Conservation (phyloP, 2,329 filamentous ascomycete species). For the Metarhizium album region DNA sequence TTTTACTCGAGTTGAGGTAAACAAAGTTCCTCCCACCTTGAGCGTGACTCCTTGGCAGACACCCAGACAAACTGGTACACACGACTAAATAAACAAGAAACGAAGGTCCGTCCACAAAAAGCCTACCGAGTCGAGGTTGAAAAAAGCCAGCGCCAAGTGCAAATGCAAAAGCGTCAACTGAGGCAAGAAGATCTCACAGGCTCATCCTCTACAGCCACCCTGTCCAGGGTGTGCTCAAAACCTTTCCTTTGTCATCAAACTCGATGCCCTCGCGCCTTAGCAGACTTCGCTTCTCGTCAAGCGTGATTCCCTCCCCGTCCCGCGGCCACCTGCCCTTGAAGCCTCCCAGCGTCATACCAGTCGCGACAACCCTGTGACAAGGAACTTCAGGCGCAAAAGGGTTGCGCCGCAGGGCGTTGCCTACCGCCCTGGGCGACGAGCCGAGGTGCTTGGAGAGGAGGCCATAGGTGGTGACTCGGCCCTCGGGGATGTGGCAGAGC, state of each 20-base stretch:
- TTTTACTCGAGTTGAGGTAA: neutral
- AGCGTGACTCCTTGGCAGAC: neutral
- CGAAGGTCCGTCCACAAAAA: no score
- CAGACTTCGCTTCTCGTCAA: conserved; percentile 52
- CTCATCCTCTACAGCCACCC: conserved; percentile 22
- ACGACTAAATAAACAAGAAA: neutral
- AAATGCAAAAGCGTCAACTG: neutral
- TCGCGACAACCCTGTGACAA: conserved; percentile 71
- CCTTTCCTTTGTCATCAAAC: conserved; percentile 48
- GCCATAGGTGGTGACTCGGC: conserved; percentile 68
- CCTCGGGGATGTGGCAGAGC: conserved; percentile 66
- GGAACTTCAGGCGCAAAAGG: conserved; percentile 76
- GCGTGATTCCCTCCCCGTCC: conserved; percentile 49
- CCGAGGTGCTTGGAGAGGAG: conserved; percentile 55
- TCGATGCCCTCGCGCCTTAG: conserved; percentile 53
- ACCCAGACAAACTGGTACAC: neutral
- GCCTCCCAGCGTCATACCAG: conserved; percentile 58
- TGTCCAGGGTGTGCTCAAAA: conserved; percentile 46
- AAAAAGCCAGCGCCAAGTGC: neutral
- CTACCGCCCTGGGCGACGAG: conserved; percentile 66
- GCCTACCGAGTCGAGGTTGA: no score
- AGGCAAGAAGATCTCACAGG: neutral
- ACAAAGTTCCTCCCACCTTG: neutral
- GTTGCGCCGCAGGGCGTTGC: conserved; percentile 66
- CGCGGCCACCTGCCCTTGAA: conserved; percentile 58